Conservation (phyloP, 2,329 filamentous ascomycete genomes). For the Cordyceps pruinosa region DNA sequence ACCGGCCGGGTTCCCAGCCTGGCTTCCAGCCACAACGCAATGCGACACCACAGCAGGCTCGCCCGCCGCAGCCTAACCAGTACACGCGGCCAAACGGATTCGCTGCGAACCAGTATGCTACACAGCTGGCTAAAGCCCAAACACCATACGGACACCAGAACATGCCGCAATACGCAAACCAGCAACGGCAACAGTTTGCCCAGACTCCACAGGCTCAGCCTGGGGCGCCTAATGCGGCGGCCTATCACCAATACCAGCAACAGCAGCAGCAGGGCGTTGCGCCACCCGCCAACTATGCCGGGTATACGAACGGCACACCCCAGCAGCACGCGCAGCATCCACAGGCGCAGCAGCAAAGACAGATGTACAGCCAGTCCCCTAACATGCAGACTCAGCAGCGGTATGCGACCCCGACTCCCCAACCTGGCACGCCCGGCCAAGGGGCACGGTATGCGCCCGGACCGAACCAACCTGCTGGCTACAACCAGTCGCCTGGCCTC, state of each 20-base stretch:
- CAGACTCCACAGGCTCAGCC: slow-evolving; percentile 33
- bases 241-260: slow-evolving; percentile 30
- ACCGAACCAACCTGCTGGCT: slow-evolving; percentile 3
- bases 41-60: slow-evolving; percentile 25
- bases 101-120: slow-evolving; percentile 39
- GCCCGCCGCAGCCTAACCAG: slow-evolving; percentile 37
- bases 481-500: slow-evolving; percentile 30
- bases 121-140: slow-evolving; percentile 45
- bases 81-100: slow-evolving; percentile 42
- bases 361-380: slow-evolving; percentile 34
- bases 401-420: slow-evolving; percentile 24
- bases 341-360: slow-evolving; percentile 22
- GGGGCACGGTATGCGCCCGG: slow-evolving; percentile 1
- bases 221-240: slow-evolving; percentile 31
- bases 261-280: slow-evolving; percentile 30
- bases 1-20: slow-evolving; percentile 18
- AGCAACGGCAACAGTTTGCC: slow-evolving; percentile 37
- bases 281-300: slow-evolving; percentile 28
- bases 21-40: slow-evolving; percentile 29
- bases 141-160: slow-evolving; percentile 45
- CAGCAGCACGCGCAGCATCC: slow-evolving; percentile 23
- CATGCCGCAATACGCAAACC: slow-evolving; percentile 41
- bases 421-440: slow-evolving; percentile 11
- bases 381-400: slow-evolving; percentile 29
- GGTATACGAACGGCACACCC: slow-evolving; percentile 35